Evolutionary conservation across 768 basidiomycete species (phyloP), one percentile per base, ranked within the genome.

Genomic region (Collybiopsis luxurians): DNA sequence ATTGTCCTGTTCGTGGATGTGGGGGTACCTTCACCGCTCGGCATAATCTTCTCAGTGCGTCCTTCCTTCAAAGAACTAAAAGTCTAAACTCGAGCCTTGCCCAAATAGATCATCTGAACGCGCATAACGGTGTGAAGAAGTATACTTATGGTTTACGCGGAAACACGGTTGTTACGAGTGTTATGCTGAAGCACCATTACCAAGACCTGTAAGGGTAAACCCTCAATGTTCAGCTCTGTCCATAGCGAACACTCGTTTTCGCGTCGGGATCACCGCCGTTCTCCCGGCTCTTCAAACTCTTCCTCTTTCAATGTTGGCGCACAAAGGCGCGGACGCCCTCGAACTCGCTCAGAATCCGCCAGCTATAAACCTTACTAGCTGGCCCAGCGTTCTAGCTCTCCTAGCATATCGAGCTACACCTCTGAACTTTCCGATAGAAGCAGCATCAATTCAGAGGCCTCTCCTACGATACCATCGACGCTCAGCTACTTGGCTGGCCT

Each of bases 31-130:
- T 53, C 28, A 53, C 51, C 1, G 51, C 51, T 10, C 34, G 38
- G 6, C 51, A 53, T 36, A 53, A 53, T 31, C 21, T 53, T 2
- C 39, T 27, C 11, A 53, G 51, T 53, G 38, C 27, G 51, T 40
- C 17, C 23, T 44, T 44, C n/a, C 17, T 19, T 44, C 6, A 44
- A 6, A n/a, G 5, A n/a, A n/a, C n/a, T n/a, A n/a, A n/a, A n/a
- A n/a, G n/a, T n/a, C n/a, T n/a, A n/a, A n/a, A n/a, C n/a, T n/a
- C n/a, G n/a, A n/a, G n/a, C n/a, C n/a, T n/a, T n/a, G n/a, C n/a
- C n/a, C n/a, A n/a, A n/a, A n/a, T n/a, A n/a, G 51, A 53, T 42
- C 51, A 53, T 42, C n/a, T 12, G 23, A 40, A 53, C 36, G 39
- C 51, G 10, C 51, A 53, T 30, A 15, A 40, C 5, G 51, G 51